phyloP scores from a whole-genome alignment of 441 rosid genomes.

The Eutrema salsugineum region DNA sequence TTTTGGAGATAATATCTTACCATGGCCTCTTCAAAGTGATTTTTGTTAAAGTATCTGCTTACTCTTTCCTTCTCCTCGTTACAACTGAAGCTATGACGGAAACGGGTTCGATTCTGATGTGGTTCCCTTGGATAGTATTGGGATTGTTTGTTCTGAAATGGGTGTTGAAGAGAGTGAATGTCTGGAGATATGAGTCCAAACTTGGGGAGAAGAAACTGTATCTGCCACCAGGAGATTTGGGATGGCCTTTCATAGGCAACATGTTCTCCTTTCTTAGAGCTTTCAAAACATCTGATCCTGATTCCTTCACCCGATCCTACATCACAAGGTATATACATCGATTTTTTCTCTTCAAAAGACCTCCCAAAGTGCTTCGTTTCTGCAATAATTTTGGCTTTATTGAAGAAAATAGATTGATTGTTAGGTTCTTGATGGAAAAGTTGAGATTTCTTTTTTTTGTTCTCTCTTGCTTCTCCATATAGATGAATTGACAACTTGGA shows the following conservation, averaged over 20 bases:
- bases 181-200: constrained; percentile 40
- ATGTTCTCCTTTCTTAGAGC: constrained; percentile 50
- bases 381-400: background rate
- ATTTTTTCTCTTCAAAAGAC: background rate
- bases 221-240: constrained; percentile 57
- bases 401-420: background rate
- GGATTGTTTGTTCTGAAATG: constrained; percentile 28
- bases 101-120: background rate
- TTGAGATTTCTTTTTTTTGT: background rate
- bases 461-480: background rate
- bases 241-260: constrained; percentile 56
- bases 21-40: background rate
- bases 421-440: background rate
- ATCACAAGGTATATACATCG: constrained; percentile 27
- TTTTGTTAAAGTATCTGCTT: background rate
- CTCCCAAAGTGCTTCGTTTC: background rate
- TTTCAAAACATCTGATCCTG: constrained; percentile 47
- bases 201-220: constrained; percentile 32
- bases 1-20: background rate
- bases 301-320: constrained; percentile 33
- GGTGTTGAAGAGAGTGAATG: constrained; percentile 38
- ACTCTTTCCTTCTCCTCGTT: too few relatives aligned
- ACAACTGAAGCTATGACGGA: constrained; percentile 12
- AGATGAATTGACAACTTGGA: background rate
- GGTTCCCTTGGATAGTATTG: constrained; percentile 8